Evolutionary conservation across 805 yeast genomes (phyloP), one percentile per base, ranked within the genome.

Genomic region (Metschnikowia arizonensis): DNA sequence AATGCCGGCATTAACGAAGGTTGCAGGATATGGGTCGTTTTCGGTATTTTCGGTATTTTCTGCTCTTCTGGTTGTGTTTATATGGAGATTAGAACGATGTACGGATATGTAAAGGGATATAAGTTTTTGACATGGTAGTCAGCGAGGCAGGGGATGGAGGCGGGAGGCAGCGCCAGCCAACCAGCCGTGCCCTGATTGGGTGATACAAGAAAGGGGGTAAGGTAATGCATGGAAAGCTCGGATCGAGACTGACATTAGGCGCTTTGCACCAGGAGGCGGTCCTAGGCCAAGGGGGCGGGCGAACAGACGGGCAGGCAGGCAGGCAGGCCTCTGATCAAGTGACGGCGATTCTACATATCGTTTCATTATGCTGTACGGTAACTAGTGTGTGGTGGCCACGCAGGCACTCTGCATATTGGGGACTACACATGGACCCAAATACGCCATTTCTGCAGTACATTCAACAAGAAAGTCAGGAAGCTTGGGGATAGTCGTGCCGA

Each of bases 21-120:
- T n/a, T 5, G 30, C 58, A 29, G 61, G 61, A 2, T 57, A 56
- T 32, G 49, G 47, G 23, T 52, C 50, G 28, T 56, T 62, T 25
- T 54, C 49, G 33, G 28, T 55, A 15, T 61, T 61, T 44, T 47
- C 52, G n/a, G 33, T 44, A 17, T 39, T 35, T 44, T 45, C 57
- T 17, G 31, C 54, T 7, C 12, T 47, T 9, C 59, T 59, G 63
- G 49, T 50, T 9, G 30, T 44, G 23, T 54, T 56, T 36, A 46
- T 51, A 10, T 31, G 24, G 11, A 11, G 23, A n/a, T 26, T 38
- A 9, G 32, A 8, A 3, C 7, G 17, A 19, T 6, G 33, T 4
- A 5, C 3, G 11, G 8, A 37, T 12, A 8, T 10, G 12, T 30
- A 4, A 21, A 39, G 17, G 19, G 10, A 24, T 24, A 11, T 9